Percentiles rank a stretch among this genome's conserved stretches.
These are phyloP conservation scores for Erigeron philadelphicus DNA, from an alignment of 140 eudicot genomes.

Conservation along the genomic window DNA sequence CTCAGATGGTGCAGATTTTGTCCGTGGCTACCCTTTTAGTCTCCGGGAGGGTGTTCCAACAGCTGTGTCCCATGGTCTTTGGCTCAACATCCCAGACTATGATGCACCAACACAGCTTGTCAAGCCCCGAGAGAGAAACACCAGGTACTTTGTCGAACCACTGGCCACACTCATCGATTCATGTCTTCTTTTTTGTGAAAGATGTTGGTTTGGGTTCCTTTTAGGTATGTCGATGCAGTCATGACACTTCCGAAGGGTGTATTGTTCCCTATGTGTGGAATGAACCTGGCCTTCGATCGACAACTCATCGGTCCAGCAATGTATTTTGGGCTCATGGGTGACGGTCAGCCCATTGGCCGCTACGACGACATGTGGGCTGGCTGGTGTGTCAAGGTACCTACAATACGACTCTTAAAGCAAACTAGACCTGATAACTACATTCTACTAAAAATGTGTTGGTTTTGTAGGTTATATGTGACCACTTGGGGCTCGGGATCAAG, in stretches of 20 bases:
- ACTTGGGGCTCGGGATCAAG: conserved; percentile 76
- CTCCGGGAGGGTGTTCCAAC: conserved; percentile 96
- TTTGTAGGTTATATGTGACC: conserved; percentile 71
- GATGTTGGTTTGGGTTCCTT: conserved; percentile 1
- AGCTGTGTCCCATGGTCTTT: conserved; percentile 91
- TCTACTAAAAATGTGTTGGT: background rate
- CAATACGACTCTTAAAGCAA: background rate
- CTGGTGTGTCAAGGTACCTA: conserved; percentile 78
- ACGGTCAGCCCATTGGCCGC: conserved; percentile 93
- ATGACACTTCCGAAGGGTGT: conserved; percentile 86
- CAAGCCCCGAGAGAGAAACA: conserved; percentile 84
- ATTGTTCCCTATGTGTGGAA: conserved; percentile 91
- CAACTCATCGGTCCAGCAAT: conserved; percentile 87
- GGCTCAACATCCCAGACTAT: conserved; percentile 96
- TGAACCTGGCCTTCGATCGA: conserved; percentile 82
- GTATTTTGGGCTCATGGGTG: conserved; percentile 98
- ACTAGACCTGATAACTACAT: background rate
- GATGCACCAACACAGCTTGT: conserved; percentile 96
- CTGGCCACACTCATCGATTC: background rate
- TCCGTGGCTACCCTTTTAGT: conserved; percentile 95
- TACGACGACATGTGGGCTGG: conserved; percentile 98
- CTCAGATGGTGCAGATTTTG: conserved; percentile 76
- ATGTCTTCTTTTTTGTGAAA: background rate
- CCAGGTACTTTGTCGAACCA: conserved; percentile 35
- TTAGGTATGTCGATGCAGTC: conserved; percentile 83